Evolutionary conservation across 192 early-diverging fungal genomes (phyloP).

Genomic region (Coemansia sp.): DNA sequence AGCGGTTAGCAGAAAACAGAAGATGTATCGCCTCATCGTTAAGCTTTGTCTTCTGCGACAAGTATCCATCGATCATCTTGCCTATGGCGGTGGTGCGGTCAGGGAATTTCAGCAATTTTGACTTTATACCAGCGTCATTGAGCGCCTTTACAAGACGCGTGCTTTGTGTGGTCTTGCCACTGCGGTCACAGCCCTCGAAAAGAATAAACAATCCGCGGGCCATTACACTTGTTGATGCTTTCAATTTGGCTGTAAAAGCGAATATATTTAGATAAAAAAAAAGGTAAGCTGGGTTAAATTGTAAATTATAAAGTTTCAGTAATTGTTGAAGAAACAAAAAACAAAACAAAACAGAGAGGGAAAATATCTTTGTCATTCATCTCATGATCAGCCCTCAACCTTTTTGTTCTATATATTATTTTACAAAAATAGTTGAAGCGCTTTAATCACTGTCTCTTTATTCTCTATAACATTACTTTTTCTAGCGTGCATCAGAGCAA

Average conservation of each 20-base stretch:
- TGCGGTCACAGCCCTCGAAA: slow-evolving; percentile 91
- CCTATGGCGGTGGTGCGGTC: slow-evolving; percentile 94
- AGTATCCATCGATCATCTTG: slow-evolving; percentile 82
- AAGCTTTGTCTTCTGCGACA: slow-evolving; percentile 67
- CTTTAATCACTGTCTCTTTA: too few species aligned
- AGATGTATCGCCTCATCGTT: slow-evolving; percentile 86
- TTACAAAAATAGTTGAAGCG: too few species aligned
- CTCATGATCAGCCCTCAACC: too few species aligned
- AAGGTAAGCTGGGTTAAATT: background rate
- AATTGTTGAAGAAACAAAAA: background rate
- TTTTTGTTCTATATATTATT: too few species aligned
- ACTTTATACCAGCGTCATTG: slow-evolving; percentile 38
- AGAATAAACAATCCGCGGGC: slow-evolving; percentile 84
- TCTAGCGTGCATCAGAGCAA: too few species aligned
- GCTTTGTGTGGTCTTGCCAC: slow-evolving; percentile 91
- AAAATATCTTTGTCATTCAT: too few species aligned
- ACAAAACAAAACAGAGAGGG: background rate
- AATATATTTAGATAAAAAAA: background rate
- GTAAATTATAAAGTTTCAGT: background rate
- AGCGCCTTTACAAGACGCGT: slow-evolving; percentile 64
- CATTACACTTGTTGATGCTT: slow-evolving; percentile 25
- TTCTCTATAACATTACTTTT: too few species aligned
- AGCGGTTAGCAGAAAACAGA: slow-evolving; percentile 95
- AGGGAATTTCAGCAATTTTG: slow-evolving; percentile 80
- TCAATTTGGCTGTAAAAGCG: background rate